Evolutionary conservation across 495 filamentous ascomycete genomes (phyloP).

Genomic region (Aspergillus leporis): DNA sequence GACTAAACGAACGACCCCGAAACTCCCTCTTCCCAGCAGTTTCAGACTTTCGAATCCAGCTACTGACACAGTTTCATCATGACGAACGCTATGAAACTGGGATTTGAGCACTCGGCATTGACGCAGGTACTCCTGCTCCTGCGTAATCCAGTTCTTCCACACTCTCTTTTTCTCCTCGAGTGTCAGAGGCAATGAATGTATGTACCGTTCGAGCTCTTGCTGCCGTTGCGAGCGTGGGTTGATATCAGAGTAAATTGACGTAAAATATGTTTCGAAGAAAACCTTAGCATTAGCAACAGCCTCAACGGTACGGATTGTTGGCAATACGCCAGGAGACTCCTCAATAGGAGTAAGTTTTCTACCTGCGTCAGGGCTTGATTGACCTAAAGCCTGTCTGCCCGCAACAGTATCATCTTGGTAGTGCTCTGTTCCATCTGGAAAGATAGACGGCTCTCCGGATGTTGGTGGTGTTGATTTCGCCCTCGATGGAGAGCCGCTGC

Average conservation of each 20-base stretch:
- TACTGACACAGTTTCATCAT: slow-evolving; percentile 45
- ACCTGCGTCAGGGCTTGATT: slow-evolving; percentile 12
- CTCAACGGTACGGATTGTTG: slow-evolving; percentile 77
- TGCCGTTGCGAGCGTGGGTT: slow-evolving; percentile 67
- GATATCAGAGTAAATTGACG: slow-evolving; percentile 54
- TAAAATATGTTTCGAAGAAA: slow-evolving; percentile 82
- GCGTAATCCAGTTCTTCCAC: slow-evolving; percentile 57
- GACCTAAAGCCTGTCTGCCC: slow-evolving; percentile 9
- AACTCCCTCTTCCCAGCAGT: slow-evolving; percentile 92
- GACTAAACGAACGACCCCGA: slow-evolving; percentile 86
- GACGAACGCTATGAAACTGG: slow-evolving; percentile 44
- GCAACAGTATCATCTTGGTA: slow-evolving; percentile 8
- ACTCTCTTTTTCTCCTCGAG: slow-evolving; percentile 55
- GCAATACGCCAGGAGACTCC: slow-evolving; percentile 27
- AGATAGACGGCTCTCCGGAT: slow-evolving; percentile 33
- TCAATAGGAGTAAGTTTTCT: slow-evolving; percentile 21
- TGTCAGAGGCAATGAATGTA: slow-evolving; percentile 52
- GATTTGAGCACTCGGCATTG: slow-evolving; percentile 69
- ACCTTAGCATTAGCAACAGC: slow-evolving; percentile 77
- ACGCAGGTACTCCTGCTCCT: slow-evolving; percentile 77
- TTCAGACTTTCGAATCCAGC: slow-evolving; percentile 78
- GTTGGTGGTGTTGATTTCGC: slow-evolving; percentile 39
- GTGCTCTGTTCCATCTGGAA: slow-evolving; percentile 20
- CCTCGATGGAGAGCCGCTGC: slow-evolving; percentile 31
- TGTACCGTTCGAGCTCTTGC: slow-evolving; percentile 62